Evolutionary conservation across 371 early-diverging fungal genomes (phyloP).

Genomic region (Chytridiales sp.): DNA sequence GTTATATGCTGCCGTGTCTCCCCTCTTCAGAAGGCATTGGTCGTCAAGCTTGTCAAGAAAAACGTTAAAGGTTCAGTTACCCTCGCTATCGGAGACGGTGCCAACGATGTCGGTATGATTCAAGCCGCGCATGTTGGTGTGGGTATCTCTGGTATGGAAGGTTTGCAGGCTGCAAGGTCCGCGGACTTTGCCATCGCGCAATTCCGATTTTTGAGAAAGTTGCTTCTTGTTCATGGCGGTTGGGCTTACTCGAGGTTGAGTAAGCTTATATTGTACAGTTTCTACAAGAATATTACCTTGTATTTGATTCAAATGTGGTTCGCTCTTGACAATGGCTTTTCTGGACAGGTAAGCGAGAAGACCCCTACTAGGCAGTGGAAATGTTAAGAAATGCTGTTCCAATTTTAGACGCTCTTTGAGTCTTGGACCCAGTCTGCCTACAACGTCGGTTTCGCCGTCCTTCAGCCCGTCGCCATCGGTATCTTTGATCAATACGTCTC

Average conservation of each 20-base stretch:
- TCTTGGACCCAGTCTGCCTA: constrained; percentile 76
- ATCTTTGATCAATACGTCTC: constrained; percentile 87
- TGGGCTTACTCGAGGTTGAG: constrained; percentile 56
- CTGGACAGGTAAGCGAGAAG: constrained; percentile 58
- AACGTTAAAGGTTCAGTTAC: constrained; percentile 65
- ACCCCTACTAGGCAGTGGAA: not conserved
- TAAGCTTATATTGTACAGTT: constrained; percentile 49
- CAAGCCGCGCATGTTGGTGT: constrained; percentile 71
- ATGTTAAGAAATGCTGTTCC: not conserved
- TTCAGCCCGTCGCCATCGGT: constrained; percentile 79
- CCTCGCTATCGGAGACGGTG: constrained; percentile 95
- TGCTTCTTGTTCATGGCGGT: constrained; percentile 56
- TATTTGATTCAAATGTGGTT: constrained; percentile 97
- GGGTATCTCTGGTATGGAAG: constrained; percentile 71
- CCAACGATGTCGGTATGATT: constrained; percentile 97
- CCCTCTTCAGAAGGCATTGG: constrained; percentile 90
- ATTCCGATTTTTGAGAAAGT: constrained; percentile 53
- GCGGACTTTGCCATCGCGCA: constrained; percentile 67
- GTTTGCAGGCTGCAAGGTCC: constrained; percentile 64
- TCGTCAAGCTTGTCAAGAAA: constrained; percentile 72
- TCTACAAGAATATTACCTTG: constrained; percentile 84
- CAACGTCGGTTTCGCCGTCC: constrained; percentile 77
- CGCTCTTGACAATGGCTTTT: constrained; percentile 68
- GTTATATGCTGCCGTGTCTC: constrained; percentile 94
- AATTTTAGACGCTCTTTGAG: constrained; percentile 65